Evolutionary conservation across 2,329 filamentous ascomycete species (phyloP), one percentile per base, ranked within the genome.

Genomic region (Cercospora berteroae): DNA sequence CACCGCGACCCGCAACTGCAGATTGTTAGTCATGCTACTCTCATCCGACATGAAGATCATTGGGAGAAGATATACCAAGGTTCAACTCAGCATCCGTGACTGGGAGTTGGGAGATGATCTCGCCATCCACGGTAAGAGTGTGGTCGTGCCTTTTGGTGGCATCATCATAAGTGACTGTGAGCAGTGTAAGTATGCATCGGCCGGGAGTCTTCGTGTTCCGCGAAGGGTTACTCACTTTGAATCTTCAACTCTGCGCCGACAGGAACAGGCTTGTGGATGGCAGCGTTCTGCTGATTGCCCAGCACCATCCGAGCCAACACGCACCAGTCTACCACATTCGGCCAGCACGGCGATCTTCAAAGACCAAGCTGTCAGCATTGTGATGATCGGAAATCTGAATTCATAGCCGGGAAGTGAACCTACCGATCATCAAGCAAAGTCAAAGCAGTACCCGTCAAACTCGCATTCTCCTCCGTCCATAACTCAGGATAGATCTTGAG

Each of bases 261-360:
- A 9, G 36, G 39, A 2, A 48, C 42, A 18, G 60, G 39, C 20
- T 18, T 39, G 31, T 62, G 55, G 2, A n/a, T 16, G 16, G 16
- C 60, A 8, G 60, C 52, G 18, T 62, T 52, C 42, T 50, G 60
- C 25, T 39, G 31, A 33, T 61, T 48, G 5, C 59, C 59, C 2
- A 61, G 36, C 10, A 61, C 59, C 9, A 61, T 16, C 16, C 59
- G 33, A 16, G 59, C 59, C 16, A 18, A 33, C 0, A 62, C 60
- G n/a, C 60, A 62, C 60, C 60, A 62, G 25, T 62, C 60, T 2
- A 29, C 9, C 10, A 62, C 18, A 31, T 62, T 52, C 8, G 48
- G 10, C 12, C 20, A 39, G 23, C 60, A 62, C 0, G 60, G 60
- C n/a, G n/a, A n/a, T n/a, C n/a, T n/a, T n/a, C n/a, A n/a, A n/a